Percentiles rank a stretch among this genome's conserved stretches.
Conservation (phyloP, 495 filamentous ascomycete species). For the Xylaria nigripes region DNA sequence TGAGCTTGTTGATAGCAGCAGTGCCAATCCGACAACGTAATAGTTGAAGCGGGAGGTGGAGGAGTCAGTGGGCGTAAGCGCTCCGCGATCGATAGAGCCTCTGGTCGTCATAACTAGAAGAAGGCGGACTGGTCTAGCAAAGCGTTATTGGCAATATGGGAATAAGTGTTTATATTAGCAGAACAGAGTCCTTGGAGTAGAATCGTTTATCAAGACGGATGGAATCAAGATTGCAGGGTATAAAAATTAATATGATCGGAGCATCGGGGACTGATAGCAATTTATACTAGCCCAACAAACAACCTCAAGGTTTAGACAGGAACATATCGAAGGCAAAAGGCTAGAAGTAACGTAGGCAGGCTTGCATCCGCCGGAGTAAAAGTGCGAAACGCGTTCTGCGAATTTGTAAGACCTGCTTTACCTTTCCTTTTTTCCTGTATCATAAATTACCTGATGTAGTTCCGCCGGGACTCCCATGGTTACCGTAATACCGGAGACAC, state of each 20-base stretch:
- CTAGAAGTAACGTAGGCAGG: no score
- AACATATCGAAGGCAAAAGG: not conserved
- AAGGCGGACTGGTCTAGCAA: not conserved
- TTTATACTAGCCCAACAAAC: no score
- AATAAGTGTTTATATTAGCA: no score
- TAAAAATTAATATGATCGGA: no score
- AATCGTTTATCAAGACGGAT: not conserved
- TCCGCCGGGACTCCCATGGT: not conserved
- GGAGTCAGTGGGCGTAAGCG: slow-evolving; percentile 27
- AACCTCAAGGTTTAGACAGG: not conserved
- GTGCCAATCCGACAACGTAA: slow-evolving; percentile 27
- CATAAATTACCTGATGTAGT: no score
- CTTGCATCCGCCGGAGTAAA: not conserved
- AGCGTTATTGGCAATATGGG: no score
- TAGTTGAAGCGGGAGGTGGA: no score
- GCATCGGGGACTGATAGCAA: no score
- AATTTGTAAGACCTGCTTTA: not conserved
- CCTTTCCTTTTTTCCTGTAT: not conserved
- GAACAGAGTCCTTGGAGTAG: no score
- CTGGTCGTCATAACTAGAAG: slow-evolving; percentile 18
- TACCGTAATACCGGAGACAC: no score
- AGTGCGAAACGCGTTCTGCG: not conserved
- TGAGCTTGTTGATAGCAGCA: slow-evolving; percentile 31
- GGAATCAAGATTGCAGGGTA: not conserved
- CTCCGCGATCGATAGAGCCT: slow-evolving; percentile 25